Evolutionary conservation across 2,329 filamentous ascomycete species (phyloP).

Genomic region (Clonostachys sp.): DNA sequence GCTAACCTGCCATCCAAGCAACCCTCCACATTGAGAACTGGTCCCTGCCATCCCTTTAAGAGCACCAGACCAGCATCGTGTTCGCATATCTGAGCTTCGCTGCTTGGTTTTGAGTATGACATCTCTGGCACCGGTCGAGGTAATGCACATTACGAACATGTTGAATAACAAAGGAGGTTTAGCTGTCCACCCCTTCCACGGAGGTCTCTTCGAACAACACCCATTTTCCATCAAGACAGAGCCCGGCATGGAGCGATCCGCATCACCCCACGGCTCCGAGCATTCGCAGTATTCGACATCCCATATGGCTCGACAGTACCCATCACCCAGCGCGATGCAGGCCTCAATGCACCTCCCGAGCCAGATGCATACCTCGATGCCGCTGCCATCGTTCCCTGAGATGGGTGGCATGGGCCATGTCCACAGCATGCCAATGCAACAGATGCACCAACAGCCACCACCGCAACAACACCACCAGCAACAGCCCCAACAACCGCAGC

Average conservation of each 20-base stretch:
- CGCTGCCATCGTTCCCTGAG: conserved; percentile 32
- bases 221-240: conserved; percentile 24
- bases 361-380: conserved; percentile 33
- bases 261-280: conserved; percentile 56
- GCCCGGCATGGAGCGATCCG: conserved; percentile 44
- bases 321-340: conserved; percentile 49
- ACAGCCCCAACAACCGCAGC: conserved; percentile 18
- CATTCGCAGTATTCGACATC: conserved; percentile 50
- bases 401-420: conserved; percentile 25
- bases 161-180: conserved; percentile 38
- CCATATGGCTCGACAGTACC: conserved; percentile 44
- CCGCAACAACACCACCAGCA: conserved; percentile 17
- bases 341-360: conserved; percentile 40
- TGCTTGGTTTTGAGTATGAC: conserved; percentile 20
- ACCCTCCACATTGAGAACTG: too few species aligned
- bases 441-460: conserved; percentile 24
- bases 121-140: conserved; percentile 39
- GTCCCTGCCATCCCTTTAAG: too few species aligned
- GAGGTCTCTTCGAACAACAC: conserved; percentile 21
- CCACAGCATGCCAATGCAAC: conserved; percentile 28
- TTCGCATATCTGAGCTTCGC: neutral
- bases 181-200: conserved; percentile 24
- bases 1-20: too few species aligned
- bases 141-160: conserved; percentile 50
- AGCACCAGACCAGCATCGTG: neutral